These are phyloP conservation scores for Cyclotella sp. DNA, from an alignment of 108 stramenopile genomes.

Conservation along the genomic window DNA sequence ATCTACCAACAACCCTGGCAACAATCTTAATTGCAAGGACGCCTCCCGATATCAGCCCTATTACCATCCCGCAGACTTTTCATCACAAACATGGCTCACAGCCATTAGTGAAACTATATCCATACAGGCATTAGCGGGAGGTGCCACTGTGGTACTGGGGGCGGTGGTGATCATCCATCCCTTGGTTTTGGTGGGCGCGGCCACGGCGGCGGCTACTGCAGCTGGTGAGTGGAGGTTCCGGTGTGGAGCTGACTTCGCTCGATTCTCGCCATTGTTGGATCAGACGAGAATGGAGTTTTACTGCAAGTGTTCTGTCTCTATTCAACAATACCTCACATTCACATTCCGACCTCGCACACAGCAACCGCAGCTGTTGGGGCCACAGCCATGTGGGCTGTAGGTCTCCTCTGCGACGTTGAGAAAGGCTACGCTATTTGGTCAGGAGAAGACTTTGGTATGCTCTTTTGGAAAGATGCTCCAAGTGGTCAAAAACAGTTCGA, in stretches of 20 bases:
- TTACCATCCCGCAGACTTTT: slow-evolving; percentile 16
- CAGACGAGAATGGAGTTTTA: neutral
- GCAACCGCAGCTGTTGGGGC: slow-evolving; percentile 33
- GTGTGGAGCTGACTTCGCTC: too few species aligned
- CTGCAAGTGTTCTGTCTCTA: neutral
- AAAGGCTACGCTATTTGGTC: slow-evolving; percentile 38
- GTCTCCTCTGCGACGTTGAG: slow-evolving; percentile 36
- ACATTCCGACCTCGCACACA: neutral
- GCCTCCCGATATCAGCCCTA: slow-evolving; percentile 6
- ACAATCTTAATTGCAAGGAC: neutral
- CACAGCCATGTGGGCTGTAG: slow-evolving; percentile 51
- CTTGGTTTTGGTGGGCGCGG: slow-evolving; percentile 25
- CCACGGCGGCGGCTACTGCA: slow-evolving; percentile 12
- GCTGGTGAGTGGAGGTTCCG: neutral
- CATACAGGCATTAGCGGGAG: slow-evolving; percentile 12
- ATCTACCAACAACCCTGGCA: neutral
- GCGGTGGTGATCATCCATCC: slow-evolving; percentile 41
- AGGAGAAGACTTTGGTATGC: slow-evolving; percentile 37
- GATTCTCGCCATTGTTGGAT: neutral
- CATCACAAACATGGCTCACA: slow-evolving; percentile 24
- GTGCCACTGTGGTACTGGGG: slow-evolving; percentile 19
- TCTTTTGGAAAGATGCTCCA: slow-evolving; percentile 42
- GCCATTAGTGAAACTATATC: slow-evolving; percentile 14
- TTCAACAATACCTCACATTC: neutral
- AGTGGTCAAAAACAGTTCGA: neutral